These are phyloP conservation scores for Paracorniculantispora psalliotae DNA, from an alignment of 2,329 filamentous ascomycete genomes.

Conservation along the genomic window DNA sequence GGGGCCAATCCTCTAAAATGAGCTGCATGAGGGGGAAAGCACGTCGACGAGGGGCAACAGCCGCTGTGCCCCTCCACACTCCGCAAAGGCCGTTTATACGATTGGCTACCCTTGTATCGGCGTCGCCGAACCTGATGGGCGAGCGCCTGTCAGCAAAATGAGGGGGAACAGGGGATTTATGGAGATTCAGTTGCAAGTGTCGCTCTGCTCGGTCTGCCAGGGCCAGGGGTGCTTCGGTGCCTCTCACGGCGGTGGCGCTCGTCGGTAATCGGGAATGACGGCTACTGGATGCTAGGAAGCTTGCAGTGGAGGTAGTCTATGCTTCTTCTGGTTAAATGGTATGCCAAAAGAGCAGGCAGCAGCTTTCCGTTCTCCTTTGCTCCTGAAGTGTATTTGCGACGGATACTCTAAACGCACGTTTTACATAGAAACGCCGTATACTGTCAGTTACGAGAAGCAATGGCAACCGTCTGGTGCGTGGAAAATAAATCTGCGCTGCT, in stretches of 20 bases:
- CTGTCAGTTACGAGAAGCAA: too few relatives aligned
- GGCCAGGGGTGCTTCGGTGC: background rate
- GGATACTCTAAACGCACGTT: too few relatives aligned
- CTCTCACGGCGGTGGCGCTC: background rate
- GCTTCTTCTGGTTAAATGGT: background rate
- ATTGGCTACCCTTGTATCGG: background rate
- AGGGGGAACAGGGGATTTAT: background rate
- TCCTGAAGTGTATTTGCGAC: too few relatives aligned
- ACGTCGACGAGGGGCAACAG: background rate
- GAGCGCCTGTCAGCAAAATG: conserved; percentile 4
- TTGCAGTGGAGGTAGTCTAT: background rate
- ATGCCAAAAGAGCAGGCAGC: background rate
- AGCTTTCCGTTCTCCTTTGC: too few relatives aligned
- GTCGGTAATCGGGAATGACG: background rate
- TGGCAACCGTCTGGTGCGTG: too few relatives aligned
- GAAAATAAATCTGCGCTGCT: too few relatives aligned
- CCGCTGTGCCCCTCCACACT: background rate
- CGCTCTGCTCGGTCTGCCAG: background rate
- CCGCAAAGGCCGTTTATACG: background rate
- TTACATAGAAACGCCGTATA: too few relatives aligned
- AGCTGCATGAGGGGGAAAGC: background rate
- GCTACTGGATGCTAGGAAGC: background rate
- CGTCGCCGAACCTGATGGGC: background rate
- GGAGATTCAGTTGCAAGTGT: background rate
- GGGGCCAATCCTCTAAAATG: background rate